Evolutionary conservation across 129 eudicot species (phyloP).

Genomic region (Escallonia herrerae): DNA sequence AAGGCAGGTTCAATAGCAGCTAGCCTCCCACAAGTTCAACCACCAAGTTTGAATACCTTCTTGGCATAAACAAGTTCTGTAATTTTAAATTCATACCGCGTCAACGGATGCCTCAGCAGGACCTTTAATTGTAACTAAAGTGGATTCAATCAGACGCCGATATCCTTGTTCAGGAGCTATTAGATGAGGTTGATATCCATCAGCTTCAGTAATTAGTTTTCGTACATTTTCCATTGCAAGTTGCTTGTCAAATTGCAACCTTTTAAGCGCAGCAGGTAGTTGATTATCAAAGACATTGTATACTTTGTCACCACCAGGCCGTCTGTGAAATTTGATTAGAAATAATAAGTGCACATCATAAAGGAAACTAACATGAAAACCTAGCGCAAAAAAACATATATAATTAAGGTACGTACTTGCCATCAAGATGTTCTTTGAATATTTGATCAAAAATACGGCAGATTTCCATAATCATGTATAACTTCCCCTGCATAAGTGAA

Average conservation of each 20-base stretch:
- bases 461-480: constrained; percentile 89
- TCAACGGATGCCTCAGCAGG: constrained; percentile 94
- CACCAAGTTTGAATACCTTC: background rate
- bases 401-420: constrained; percentile 53
- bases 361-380: constrained; percentile 7
- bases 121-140: constrained; percentile 62
- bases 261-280: constrained; percentile 89
- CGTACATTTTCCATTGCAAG: constrained; percentile 92
- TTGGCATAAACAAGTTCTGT: background rate
- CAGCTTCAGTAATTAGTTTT: constrained; percentile 90
- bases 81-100: constrained; percentile 45
- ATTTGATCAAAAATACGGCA: constrained; percentile 78
- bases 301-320: constrained; percentile 92
- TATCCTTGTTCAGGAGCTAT: constrained; percentile 98
- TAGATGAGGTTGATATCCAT: constrained; percentile 96
- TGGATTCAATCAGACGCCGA: constrained; percentile 87
- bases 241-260: constrained; percentile 89
- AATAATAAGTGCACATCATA: background rate
- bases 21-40: too few relatives aligned
- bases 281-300: constrained; percentile 79
- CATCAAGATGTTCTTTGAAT: constrained; percentile 96
- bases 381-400: background rate
- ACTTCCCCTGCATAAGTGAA: constrained; percentile 62
- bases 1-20: too few relatives aligned
- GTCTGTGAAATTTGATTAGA: constrained; percentile 41